Base-by-base conservation (phyloP, 441 rosid species). In the Pelargonium cotyledonis region DNA sequence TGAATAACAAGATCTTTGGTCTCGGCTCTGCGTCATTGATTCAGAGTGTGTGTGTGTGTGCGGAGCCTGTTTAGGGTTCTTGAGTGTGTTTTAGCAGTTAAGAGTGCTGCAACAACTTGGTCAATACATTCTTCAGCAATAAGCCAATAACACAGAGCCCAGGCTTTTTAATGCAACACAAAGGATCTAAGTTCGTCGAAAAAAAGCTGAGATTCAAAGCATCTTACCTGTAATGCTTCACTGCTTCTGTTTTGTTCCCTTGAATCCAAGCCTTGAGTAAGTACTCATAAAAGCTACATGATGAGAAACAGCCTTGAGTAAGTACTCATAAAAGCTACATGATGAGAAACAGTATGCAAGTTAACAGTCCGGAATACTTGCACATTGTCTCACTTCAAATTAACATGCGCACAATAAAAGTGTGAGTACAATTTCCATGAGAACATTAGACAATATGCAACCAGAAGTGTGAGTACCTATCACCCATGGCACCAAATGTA, bases 401-500 rank as follows among this genome's bases (percentile, higher is more conserved):
- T 8, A 53, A 16, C 60, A 15, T 16, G 16, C 18, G 16, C 18
- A n/a, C 60, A 53, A 53, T 53, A 53, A 16, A 38, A 38, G 41
- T 38, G 41, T 15, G 16, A 15, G 60, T n/a, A 53, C 60, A 53
- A 53, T 53, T 53, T 16, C 2, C 60, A 15, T 51, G 18, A 51
- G 7, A 16, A 15, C 18, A 53, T n/a, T n/a, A 18, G 8, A 53
- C 6, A 53, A 53, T 53, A 38, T 38, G 41, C 41, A 38, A 38
- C 41, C 41, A 6, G 41, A 38, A 38, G 41, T 5, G 8, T 38
- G 41, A 38, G 41, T 38, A 53, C 60, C 60, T 53, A 53, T 53
- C 60, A 53, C 60, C 60, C 60, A 53, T 53, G 60, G 60, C 60
- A 53, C 60, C 60, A 53, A 53, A 53, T 53, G 60, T 53, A n/a